These are phyloP conservation scores for Plenodomus lindquistii DNA, from an alignment of 2,329 filamentous ascomycete genomes.

Conservation along the genomic window DNA sequence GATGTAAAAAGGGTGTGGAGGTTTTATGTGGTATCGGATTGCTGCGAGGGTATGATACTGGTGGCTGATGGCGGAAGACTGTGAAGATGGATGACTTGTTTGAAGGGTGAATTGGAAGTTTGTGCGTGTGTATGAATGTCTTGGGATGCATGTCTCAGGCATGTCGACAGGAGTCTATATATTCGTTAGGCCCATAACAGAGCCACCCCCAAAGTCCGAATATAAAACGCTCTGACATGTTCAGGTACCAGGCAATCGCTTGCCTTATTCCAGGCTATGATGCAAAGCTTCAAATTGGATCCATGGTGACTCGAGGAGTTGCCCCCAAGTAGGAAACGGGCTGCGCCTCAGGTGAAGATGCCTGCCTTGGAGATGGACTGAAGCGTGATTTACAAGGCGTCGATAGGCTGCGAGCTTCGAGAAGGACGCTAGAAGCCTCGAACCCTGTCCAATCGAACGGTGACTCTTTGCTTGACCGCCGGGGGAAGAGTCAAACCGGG, in stretches of 20 bases:
- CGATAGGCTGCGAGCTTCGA: constrained; percentile 34
- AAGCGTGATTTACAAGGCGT: constrained; percentile 29
- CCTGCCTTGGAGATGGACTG: constrained; percentile 9
- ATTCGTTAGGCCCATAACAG: constrained; percentile 1
- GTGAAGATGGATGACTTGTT: constrained; percentile 12
- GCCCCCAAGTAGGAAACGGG: constrained; percentile 13
- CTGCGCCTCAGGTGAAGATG: constrained; percentile 27
- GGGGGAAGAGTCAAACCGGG: constrained; percentile 15
- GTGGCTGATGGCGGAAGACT: constrained; percentile 14
- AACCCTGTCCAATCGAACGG: constrained; percentile 18
- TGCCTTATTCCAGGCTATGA: constrained; percentile 40
- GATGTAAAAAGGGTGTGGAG: background rate
- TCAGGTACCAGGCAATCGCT: constrained; percentile 29
- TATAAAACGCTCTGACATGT: constrained; percentile 12
- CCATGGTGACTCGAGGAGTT: constrained; percentile 18
- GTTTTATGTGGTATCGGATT: constrained; percentile 2
- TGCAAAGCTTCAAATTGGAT: constrained; percentile 21
- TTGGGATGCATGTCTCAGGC: constrained; percentile 3
- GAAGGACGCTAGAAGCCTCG: constrained; percentile 27
- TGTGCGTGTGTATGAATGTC: constrained; percentile 13
- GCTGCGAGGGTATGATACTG: constrained; percentile 7
- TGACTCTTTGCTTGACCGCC: constrained; percentile 28
- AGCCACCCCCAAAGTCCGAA: background rate
- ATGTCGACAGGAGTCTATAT: constrained; percentile 18
- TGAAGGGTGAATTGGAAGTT: constrained; percentile 13